Conservation (phyloP, 371 early-diverging fungal species). For the Catenaria anguillulae region DNA sequence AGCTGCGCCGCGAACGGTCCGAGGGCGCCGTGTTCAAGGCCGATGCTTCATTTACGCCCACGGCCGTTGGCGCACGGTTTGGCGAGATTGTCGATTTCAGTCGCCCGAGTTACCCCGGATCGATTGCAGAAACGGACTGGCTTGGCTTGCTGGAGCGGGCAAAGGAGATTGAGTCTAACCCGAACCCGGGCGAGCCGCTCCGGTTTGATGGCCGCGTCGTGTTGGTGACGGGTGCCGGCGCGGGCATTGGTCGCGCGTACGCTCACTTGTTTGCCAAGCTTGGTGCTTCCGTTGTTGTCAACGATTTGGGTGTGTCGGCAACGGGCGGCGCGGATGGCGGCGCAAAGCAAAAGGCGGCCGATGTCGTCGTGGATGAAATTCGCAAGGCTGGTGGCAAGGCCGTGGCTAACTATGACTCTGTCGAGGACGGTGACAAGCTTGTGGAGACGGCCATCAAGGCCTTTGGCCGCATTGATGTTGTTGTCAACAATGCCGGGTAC, state of each 20-base stretch:
- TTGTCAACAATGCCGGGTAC: conserved; percentile 64
- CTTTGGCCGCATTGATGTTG: conserved; percentile 53
- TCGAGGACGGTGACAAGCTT: conserved; percentile 57
- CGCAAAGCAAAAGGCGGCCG: conserved; percentile 32
- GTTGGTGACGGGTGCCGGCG: conserved; percentile 84
- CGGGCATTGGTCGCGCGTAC: conserved; percentile 77
- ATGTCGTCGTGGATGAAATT: conserved; percentile 53
- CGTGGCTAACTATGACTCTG: conserved; percentile 53
- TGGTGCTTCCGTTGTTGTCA: conserved; percentile 68
- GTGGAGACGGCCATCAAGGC: conserved; percentile 49
- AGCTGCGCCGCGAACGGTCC: conserved; percentile 86
- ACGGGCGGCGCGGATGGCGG: conserved; percentile 19
- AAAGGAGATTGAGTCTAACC: conserved; percentile 35
- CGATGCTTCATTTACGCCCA: conserved; percentile 71
- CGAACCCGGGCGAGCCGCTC: conserved; percentile 35
- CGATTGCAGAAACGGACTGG: conserved; percentile 73
- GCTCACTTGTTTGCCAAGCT: conserved; percentile 66
- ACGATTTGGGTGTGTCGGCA: conserved; percentile 88
- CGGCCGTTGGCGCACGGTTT: conserved; percentile 44
- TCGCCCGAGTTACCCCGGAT: conserved; percentile 48
- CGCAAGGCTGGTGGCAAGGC: conserved; percentile 42
- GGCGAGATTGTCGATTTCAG: conserved; percentile 22
- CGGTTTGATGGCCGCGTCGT: conserved; percentile 74
- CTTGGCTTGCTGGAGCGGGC: conserved; percentile 61
- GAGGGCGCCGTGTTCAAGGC: conserved; percentile 83